Evolutionary conservation across 1,284 basidiomycete genomes (phyloP).

Genomic region (Peniophora sp.): DNA sequence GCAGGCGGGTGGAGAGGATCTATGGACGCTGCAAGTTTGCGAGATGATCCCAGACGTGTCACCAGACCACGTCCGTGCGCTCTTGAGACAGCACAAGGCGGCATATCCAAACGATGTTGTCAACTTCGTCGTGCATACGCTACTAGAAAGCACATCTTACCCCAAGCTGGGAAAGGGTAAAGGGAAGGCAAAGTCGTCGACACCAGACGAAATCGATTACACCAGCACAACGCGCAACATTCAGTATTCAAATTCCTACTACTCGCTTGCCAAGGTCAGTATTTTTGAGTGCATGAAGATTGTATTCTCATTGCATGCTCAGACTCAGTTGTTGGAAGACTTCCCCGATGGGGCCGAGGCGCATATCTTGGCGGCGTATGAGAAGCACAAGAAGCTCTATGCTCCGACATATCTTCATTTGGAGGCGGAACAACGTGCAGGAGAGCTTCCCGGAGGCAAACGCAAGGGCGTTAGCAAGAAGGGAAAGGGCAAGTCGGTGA

Average conservation of each 20-base stretch:
- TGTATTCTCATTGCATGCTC: conserved; percentile 1
- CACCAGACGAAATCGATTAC: conserved; percentile 36
- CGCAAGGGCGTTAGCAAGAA: conserved; percentile 26
- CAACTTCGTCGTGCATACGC: conserved; percentile 43
- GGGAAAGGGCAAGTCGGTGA: conserved; percentile 20
- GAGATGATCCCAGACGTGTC: conserved; percentile 65
- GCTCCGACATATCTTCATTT: conserved; percentile 50
- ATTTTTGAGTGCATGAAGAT: neutral
- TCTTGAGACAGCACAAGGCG: conserved; percentile 33
- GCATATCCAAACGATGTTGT: conserved; percentile 29
- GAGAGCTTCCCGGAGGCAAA: conserved; percentile 12
- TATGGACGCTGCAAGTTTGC: conserved; percentile 39
- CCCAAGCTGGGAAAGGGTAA: conserved; percentile 43
- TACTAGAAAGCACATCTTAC: conserved; percentile 57
- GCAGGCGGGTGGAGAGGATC: conserved; percentile 7
- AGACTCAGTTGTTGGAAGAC: conserved; percentile 46
- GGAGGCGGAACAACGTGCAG: conserved; percentile 24
- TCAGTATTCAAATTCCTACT: conserved; percentile 24
- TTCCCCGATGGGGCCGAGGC: conserved; percentile 51
- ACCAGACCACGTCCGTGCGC: conserved; percentile 37
- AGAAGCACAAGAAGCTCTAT: conserved; percentile 37
- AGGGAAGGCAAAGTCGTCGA: conserved; percentile 40
- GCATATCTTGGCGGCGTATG: conserved; percentile 37
- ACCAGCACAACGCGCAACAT: conserved; percentile 12
- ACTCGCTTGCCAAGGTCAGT: conserved; percentile 40